phyloP scores from a whole-genome alignment of 164 flowering plant species.

The Amborella trichopoda region DNA sequence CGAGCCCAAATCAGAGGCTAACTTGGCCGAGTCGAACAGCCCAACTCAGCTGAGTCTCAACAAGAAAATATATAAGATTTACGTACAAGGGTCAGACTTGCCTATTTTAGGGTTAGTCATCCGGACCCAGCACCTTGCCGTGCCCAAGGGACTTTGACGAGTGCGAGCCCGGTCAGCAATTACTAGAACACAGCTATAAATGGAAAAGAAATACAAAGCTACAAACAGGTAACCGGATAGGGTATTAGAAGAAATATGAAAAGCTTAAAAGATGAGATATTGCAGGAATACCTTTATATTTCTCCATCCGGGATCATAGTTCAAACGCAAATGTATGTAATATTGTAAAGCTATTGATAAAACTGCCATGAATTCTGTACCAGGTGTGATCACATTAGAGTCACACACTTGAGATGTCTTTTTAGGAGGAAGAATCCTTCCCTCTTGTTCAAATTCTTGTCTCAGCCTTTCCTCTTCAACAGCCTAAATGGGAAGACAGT shows the following conservation, averaged over 20 bases:
- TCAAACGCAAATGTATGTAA: conserved; percentile 73
- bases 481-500: conserved; percentile 34
- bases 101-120: too few relatives aligned
- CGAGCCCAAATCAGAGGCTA: too few relatives aligned
- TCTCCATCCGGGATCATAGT: conserved; percentile 92
- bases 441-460: conserved; percentile 82
- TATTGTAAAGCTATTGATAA: conserved; percentile 81
- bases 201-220: too few relatives aligned
- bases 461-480: conserved; percentile 83
- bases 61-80: too few relatives aligned
- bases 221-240: background rate
- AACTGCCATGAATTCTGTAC: conserved; percentile 91
- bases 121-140: too few relatives aligned
- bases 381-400: conserved; percentile 95
- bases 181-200: too few relatives aligned
- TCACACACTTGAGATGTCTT: conserved; percentile 69
- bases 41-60: too few relatives aligned
- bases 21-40: too few relatives aligned
- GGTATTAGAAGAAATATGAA: background rate
- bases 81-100: too few relatives aligned
- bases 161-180: too few relatives aligned
- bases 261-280: background rate
- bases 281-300: conserved; percentile 49
- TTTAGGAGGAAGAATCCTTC: conserved; percentile 88
- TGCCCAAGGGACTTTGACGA: too few relatives aligned